Conservation (phyloP, 352 stramenopile genomes). For the Phytophthora foliorum region DNA sequence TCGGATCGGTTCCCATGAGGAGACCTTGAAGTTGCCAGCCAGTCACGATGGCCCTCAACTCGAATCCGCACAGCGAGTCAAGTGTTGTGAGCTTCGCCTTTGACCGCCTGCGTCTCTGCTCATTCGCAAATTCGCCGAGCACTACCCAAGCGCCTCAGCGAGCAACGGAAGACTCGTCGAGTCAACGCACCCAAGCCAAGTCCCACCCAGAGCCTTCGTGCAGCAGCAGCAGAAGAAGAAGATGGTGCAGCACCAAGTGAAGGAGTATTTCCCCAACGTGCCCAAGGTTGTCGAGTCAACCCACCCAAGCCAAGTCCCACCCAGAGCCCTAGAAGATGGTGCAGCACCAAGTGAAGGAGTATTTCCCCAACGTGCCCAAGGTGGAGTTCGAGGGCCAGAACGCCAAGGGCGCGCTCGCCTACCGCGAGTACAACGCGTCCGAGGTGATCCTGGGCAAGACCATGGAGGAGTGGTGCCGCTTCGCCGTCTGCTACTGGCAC, state of each 20-base stretch:
- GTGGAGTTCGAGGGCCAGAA: slow-evolving; percentile 69
- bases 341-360: slow-evolving; percentile 49
- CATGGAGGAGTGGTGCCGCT: slow-evolving; percentile 77
- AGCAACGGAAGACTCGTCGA: neutral
- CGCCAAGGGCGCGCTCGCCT: slow-evolving; percentile 64
- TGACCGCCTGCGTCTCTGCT: slow-evolving; percentile 8
- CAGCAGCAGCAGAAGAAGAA: too few species aligned
- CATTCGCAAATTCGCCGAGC: slow-evolving; percentile 28
- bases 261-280: slow-evolving; percentile 66
- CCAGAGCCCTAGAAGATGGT: slow-evolving; percentile 30
- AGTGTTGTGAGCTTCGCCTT: too few species aligned
- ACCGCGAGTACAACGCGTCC: slow-evolving; percentile 83
- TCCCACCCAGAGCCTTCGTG: too few species aligned
- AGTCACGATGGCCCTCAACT: too few species aligned
- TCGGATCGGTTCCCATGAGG: too few species aligned
- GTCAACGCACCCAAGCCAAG: slow-evolving; percentile 2
- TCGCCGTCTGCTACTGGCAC: slow-evolving; percentile 76
- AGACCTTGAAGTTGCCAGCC: slow-evolving; percentile 28
- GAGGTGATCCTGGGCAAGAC: slow-evolving; percentile 81
- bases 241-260: slow-evolving; percentile 46
- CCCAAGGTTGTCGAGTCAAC: slow-evolving; percentile 56
- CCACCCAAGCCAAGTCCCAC: neutral
- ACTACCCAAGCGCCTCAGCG: slow-evolving; percentile 16
- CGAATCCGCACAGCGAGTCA: too few species aligned
- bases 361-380: slow-evolving; percentile 67